Base-by-base conservation (phyloP, 768 basidiomycete species). In the Tricholoma hemisulphureum region DNA sequence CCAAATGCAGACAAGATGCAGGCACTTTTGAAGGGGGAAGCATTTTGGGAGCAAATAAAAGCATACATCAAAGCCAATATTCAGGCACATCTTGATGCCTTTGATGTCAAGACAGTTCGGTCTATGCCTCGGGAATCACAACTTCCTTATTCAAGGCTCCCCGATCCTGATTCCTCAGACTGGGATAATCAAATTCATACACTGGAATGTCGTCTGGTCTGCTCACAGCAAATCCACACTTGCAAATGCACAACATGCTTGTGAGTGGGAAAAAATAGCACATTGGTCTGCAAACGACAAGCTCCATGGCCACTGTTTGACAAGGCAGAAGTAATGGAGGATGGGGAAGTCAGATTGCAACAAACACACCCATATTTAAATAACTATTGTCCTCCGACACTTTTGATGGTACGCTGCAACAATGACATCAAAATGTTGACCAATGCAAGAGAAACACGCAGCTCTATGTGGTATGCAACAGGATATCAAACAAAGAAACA, bases 401-500 rank as follows among this genome's bases (percentile, higher is more conserved):
- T 72, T 6, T 7, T 9, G 66, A 0, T 55, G 68, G 0, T n/a
- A n/a, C n/a, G n/a, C n/a, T 66, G 63, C 53, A 83, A 82, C 60
- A 67, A 77, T 39, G 74, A 82, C 56, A 51, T 64, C 3, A 80
- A 81, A 51, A 49, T 81, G 0, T 51, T 81, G 0, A 66, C 71
- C 2, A 73, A 71, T 50, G 72, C 70, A 0, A 18, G 6, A 0
- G 74, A 76, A 0, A 78, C 76, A 0, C 67, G 64, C 21, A 64
- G 69, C 4, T 56, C 75, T 0, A 62, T 69, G 0, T 77, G 63
- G 50, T 83, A 83, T 43, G 65, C 75, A 0, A 72, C 74, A 0
- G 59, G 53, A 0, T 82, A 82, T 54, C 60, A 69, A 0, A 67
- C 73, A 0, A 83, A 83, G 60, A 77, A 76, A 39, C 77, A 80